These are phyloP conservation scores for Mycena capillaripes DNA, from an alignment of 768 basidiomycete species.

Conservation along the genomic window DNA sequence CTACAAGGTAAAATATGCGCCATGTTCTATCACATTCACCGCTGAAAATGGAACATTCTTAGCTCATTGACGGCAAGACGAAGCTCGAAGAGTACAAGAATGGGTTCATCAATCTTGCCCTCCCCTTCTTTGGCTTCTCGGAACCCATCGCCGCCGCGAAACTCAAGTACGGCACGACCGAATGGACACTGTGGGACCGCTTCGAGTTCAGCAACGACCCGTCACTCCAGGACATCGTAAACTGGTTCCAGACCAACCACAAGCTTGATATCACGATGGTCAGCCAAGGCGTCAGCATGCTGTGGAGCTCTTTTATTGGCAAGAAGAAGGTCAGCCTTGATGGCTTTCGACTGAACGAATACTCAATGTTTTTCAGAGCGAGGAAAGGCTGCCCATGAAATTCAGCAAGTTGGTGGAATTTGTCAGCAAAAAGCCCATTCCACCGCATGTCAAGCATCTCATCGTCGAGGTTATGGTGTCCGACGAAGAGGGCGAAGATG, in stretches of 20 bases:
- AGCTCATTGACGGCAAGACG: slow-evolving; percentile 97
- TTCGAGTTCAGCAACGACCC: slow-evolving; percentile 94
- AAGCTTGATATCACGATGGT: slow-evolving; percentile 95
- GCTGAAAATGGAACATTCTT: background rate
- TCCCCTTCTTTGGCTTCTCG: slow-evolving; percentile 99
- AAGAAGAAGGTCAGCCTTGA: slow-evolving; percentile 85
- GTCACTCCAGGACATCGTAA: slow-evolving; percentile 86
- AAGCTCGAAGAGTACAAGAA: slow-evolving; percentile 98
- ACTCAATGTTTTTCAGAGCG: slow-evolving; percentile 64
- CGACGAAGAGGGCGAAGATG: slow-evolving; percentile 94
- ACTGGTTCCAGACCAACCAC: slow-evolving; percentile 88
- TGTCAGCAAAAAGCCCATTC: slow-evolving; percentile 95
- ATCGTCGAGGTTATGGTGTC: slow-evolving; percentile 95
- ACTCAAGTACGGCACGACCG: slow-evolving; percentile 87
- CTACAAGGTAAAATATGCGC: slow-evolving; percentile 81
- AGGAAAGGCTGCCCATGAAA: slow-evolving; percentile 89
- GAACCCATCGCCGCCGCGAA: slow-evolving; percentile 94
- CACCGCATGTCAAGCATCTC: slow-evolving; percentile 85
- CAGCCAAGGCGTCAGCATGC: slow-evolving; percentile 96
- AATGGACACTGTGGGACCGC: slow-evolving; percentile 99
- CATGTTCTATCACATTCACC: slow-evolving; percentile 16
- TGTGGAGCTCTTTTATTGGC: slow-evolving; percentile 95
- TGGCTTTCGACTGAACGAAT: background rate
- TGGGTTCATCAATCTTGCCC: slow-evolving; percentile 96
- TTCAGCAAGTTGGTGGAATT: slow-evolving; percentile 93